These are phyloP conservation scores for Mortierella alpina DNA, from an alignment of 192 early-diverging fungal species.

Conservation along the genomic window DNA sequence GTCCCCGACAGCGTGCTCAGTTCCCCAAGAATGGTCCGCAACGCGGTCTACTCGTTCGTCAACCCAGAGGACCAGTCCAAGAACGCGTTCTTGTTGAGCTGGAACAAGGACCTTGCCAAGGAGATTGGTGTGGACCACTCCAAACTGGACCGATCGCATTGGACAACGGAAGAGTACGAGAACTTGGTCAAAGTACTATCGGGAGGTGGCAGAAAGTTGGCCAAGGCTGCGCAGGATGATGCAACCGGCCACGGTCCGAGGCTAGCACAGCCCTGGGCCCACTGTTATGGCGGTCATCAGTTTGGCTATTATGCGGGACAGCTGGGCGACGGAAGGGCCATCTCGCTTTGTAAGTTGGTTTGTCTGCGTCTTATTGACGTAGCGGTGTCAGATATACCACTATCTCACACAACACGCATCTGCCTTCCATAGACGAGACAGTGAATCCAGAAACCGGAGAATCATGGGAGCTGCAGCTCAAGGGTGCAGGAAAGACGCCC, in stretches of 20 bases:
- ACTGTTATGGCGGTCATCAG: conserved; percentile 80
- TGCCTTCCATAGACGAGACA: conserved; percentile 51
- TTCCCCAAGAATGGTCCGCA: conserved; percentile 51
- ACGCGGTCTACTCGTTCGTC: conserved; percentile 57
- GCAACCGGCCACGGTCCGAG: conserved; percentile 21
- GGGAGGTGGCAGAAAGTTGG: conserved; percentile 31
- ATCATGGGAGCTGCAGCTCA: conserved; percentile 85
- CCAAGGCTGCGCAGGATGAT: conserved; percentile 53
- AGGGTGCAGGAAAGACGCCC: conserved; percentile 88
- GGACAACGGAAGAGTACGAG: conserved; percentile 31
- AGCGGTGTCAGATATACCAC: neutral
- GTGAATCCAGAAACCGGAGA: conserved; percentile 41
- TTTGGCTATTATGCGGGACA: conserved; percentile 79
- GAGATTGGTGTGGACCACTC: conserved; percentile 33
- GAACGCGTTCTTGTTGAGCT: conserved; percentile 27
- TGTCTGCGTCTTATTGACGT: neutral
- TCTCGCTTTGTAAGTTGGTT: conserved; percentile 74
- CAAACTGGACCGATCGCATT: conserved; percentile 43
- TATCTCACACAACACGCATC: neutral
- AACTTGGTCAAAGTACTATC: conserved; percentile 44
- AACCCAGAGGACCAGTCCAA: conserved; percentile 55
- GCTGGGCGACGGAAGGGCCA: conserved; percentile 89
- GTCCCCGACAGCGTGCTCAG: conserved; percentile 40
- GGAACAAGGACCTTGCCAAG: conserved; percentile 34
- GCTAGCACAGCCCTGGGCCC: conserved; percentile 70